Evolutionary conservation across 495 filamentous ascomycete species (phyloP), one percentile per base, ranked within the genome.

Genomic region (Pyrenopolyporus hunteri): DNA sequence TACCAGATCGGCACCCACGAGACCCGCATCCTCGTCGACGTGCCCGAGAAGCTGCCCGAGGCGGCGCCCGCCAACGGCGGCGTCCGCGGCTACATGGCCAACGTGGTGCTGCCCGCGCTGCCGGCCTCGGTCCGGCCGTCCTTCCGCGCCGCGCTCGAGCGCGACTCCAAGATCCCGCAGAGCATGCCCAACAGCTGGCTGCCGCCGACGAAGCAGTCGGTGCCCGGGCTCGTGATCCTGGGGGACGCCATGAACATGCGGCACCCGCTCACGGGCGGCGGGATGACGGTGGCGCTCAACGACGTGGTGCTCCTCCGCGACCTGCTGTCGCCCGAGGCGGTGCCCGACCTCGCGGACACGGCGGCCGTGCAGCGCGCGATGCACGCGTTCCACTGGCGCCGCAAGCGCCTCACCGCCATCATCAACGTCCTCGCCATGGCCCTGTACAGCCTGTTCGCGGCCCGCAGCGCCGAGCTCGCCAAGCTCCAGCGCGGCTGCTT

Each of bases 1-100:
- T 98, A 98, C 79, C 94, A 98, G 76, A 98, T 98, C 74, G 93
- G 95, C 65, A 89, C 91, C 9, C 91, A 89, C 77, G 94, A 97
- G 74, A 98, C 94, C 3, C 84, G 94, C 39, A 89, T 89, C 14
- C 82, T 98, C 9, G 83, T 98, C 66, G 93, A 98, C 75, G 83
- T 98, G n/a, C 92, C 92, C 13, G 86, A 90, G 45, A 85, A 87
- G 66, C 73, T 87, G 2, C 85, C 91, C n/a, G 82, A 84, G 4
- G 92, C 93, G 0, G 78, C 82, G 0, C 67, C 85, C 7, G 78
- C 83, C 17, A 83, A 81, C 35, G 93, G 95, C 60, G 92, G 92
- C 43, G 88, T 96, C 6, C 90, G 92, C 62, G 85, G 82, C 20
- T 90, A 98, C 70, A 80, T 98, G 46, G 71, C 78, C 29, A 90